Conservation (phyloP, 768 basidiomycete species). For the Tricholoma hemisulphureum region DNA sequence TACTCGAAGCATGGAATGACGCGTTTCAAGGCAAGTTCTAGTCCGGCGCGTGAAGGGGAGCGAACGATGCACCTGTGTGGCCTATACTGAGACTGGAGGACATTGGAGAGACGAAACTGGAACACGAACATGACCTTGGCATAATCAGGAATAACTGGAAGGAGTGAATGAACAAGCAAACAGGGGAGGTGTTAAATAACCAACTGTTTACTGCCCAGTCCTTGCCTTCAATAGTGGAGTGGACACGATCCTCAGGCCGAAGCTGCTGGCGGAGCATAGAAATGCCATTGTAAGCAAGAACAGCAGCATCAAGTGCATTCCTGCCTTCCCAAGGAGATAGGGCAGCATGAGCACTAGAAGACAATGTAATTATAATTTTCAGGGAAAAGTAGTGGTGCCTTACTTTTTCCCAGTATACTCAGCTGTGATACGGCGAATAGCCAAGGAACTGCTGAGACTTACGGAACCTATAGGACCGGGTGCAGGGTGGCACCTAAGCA, state of each 20-base stretch:
- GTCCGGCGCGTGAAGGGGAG: slow-evolving; percentile 65
- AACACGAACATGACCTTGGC: slow-evolving; percentile 62
- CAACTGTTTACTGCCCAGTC: slow-evolving; percentile 74
- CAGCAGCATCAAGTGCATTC: slow-evolving; percentile 83
- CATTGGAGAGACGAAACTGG: not conserved
- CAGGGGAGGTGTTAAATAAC: slow-evolving; percentile 16
- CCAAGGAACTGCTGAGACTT: slow-evolving; percentile 62
- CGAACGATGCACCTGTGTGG: slow-evolving; percentile 67
- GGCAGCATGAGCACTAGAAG: slow-evolving; percentile 67
- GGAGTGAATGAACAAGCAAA: not conserved
- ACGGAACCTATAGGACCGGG: slow-evolving; percentile 71
- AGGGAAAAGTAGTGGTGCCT: slow-evolving; percentile 9
- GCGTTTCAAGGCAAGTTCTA: slow-evolving; percentile 53
- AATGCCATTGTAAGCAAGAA: slow-evolving; percentile 77
- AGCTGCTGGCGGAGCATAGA: slow-evolving; percentile 81
- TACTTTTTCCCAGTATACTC: slow-evolving; percentile 77
- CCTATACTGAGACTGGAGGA: not conserved
- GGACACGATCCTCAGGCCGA: slow-evolving; percentile 71
- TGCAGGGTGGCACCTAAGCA: slow-evolving; percentile 73
- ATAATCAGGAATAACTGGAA: slow-evolving; percentile 78
- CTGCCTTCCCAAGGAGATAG: slow-evolving; percentile 82
- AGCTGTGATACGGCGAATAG: slow-evolving; percentile 56
- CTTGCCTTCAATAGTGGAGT: slow-evolving; percentile 73
- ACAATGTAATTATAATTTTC: not conserved
- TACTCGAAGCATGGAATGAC: slow-evolving; percentile 56